These are phyloP conservation scores for Fusarium duplospermum DNA, from an alignment of 2,329 filamentous ascomycete species.

Conservation along the genomic window DNA sequence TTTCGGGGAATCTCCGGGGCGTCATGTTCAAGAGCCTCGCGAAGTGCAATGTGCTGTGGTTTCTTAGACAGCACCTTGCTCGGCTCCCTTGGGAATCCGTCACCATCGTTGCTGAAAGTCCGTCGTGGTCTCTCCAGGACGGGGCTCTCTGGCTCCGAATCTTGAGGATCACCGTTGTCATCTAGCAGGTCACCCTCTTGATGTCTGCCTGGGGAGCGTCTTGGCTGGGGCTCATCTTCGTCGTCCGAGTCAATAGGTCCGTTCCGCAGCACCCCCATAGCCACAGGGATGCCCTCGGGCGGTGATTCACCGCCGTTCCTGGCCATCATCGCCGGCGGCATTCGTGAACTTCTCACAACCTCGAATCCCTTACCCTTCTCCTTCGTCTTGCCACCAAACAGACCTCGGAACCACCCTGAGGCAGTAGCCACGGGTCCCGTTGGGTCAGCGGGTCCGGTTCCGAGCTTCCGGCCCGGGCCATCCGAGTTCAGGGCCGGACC, in stretches of 20 bases:
- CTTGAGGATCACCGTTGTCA: conserved; percentile 59
- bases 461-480: conserved; percentile 83
- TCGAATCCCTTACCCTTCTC: conserved; percentile 98
- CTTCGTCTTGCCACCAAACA: conserved; percentile 88
- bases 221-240: conserved; percentile 57
- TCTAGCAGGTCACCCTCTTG: conserved; percentile 55
- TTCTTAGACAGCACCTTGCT: conserved; percentile 38
- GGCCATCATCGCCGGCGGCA: conserved; percentile 79
- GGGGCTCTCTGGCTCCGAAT: conserved; percentile 56
- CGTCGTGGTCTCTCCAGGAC: conserved; percentile 45
- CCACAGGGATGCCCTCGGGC: conserved; percentile 73
- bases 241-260: conserved; percentile 75
- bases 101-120: conserved; percentile 55
- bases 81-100: conserved; percentile 47
- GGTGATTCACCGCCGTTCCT: conserved; percentile 73
- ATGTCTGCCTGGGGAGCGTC: conserved; percentile 42
- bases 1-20: conserved; percentile 75
- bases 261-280: conserved; percentile 69
- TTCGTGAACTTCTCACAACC: conserved; percentile 89
- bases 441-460: conserved; percentile 94
- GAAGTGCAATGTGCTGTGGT: conserved; percentile 28
- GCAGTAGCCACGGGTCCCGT: conserved; percentile 91
- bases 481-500: conserved; percentile 88
- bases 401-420: conserved; percentile 84
- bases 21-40: conserved; percentile 48